Evolutionary conservation across 2,329 filamentous ascomycete species (phyloP), one percentile per base, ranked within the genome.

Genomic region (Cladobotryum protrusum): DNA sequence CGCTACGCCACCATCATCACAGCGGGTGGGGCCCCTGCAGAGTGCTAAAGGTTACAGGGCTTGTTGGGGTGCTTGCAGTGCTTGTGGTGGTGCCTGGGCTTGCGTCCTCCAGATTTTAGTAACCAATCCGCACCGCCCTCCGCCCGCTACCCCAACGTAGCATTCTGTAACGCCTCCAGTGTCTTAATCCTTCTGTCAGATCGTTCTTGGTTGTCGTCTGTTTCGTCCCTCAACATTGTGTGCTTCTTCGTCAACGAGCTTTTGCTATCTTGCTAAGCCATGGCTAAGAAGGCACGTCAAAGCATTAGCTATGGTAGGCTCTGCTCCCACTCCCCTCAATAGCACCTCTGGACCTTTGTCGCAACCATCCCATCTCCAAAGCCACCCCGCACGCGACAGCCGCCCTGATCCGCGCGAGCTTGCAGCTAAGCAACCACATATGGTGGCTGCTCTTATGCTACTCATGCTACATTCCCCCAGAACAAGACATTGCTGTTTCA

Each of bases 271-370:
- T 43, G 33, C 33, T 52, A 42, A 33, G 62, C 53, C 63, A 85
- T 85, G 81, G 81, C 81, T 64, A 83, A 81, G 67, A 86, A 85
- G 72, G 77, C 78, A 62, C 81, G 79, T 66, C 83, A 86, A 68
- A 80, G 81, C 68, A 83, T 86, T 69, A 84, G 81, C 67, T 86
- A 86, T 72, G 82, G 82, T 86, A 63, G 66, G 74, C 61, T 5
- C 19, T 24, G 11, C 5, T 46, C 24, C 24, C 24, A 48, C 54
- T 47, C 53, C 15, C 20, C 3, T 37, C 39, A 33, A 35, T 35
- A 37, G 12, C 47, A 33, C 36, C 13, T 20, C 46, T 18, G 17
- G 18, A 5, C 37, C 35, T 50, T 48, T 34, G 24, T 45, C 45
- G 32, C 43, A 24, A 45, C 50, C 45, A 39, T 45, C 20, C 18